Conservation (phyloP, 176 grass and related monocot genomes). For the Aegilops bicornis region DNA sequence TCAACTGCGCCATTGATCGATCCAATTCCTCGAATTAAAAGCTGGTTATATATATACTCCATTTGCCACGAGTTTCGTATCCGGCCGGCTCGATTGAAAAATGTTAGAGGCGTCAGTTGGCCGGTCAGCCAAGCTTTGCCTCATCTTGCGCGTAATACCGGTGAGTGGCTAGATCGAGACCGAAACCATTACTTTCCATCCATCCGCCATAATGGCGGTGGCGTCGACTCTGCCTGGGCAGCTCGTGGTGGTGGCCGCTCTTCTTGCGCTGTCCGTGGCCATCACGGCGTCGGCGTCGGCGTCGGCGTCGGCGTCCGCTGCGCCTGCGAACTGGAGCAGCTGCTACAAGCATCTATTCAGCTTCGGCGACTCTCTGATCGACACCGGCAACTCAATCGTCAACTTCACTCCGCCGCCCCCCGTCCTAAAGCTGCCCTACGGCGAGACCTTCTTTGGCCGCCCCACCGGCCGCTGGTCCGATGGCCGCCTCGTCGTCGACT, state of each 20-base stretch:
- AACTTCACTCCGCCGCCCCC: slow-evolving; percentile 21
- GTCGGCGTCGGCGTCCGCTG: background rate
- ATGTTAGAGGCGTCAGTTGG: too few species aligned
- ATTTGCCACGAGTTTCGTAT: too few species aligned
- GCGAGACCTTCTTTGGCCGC: slow-evolving; percentile 73
- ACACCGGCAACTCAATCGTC: slow-evolving; percentile 66
- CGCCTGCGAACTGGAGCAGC: background rate
- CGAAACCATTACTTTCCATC: background rate
- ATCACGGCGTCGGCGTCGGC: background rate
- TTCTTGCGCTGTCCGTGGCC: background rate
- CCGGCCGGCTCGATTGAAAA: too few species aligned
- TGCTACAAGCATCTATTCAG: slow-evolving; percentile 58
- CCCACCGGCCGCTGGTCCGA: slow-evolving; percentile 79
- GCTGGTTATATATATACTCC: too few species aligned
- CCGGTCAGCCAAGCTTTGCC: too few species aligned
- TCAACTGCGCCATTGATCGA: too few species aligned
- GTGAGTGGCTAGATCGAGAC: too few species aligned
- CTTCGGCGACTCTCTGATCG: slow-evolving; percentile 67
- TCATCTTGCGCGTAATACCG: too few species aligned
- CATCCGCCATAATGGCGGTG: background rate
- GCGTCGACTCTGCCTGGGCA: background rate
- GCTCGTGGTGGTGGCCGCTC: background rate
- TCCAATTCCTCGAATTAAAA: too few species aligned
- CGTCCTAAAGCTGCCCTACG: slow-evolving; percentile 49
- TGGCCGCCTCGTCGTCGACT: slow-evolving; percentile 71